Percentiles rank a stretch among this genome's conserved stretches.
Conservation (phyloP, 2,329 filamentous ascomycete species). For the Fusarium compactum region DNA sequence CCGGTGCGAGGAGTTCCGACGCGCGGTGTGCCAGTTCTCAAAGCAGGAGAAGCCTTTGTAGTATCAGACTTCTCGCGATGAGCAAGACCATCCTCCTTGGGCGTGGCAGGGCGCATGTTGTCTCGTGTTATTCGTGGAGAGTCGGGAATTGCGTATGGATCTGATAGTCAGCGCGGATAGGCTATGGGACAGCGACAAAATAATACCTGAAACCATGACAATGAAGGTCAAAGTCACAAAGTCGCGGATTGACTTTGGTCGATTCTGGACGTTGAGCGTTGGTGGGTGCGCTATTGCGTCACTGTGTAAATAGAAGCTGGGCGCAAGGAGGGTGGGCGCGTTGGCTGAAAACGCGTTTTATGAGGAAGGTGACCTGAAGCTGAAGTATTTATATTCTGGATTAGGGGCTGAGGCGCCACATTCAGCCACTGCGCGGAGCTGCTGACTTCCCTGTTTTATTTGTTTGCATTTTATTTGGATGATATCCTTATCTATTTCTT, state of each 20-base stretch:
- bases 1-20: constrained; percentile 21
- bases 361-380: constrained; percentile 1
- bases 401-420: constrained; percentile 36
- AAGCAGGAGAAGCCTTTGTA: constrained; percentile 21
- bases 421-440: constrained; percentile 23
- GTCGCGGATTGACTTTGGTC: constrained; percentile 25
- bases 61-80: constrained; percentile 30
- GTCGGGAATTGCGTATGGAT: constrained; percentile 44
- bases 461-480: not conserved
- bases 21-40: constrained; percentile 23
- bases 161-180: constrained; percentile 29
- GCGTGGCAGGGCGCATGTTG: constrained; percentile 21
- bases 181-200: not conserved
- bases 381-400: constrained; percentile 3
- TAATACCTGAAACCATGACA: constrained; percentile 36
- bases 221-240: not conserved
- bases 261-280: constrained; percentile 5
- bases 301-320: constrained; percentile 32
- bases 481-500: not conserved
- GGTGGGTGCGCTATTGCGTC: constrained; percentile 38
- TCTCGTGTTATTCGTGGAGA: constrained; percentile 28
- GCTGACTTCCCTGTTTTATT: constrained; percentile 17
- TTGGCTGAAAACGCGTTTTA: constrained; percentile 37
- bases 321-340: constrained; percentile 41
- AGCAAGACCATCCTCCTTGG: constrained; percentile 31